phyloP scores from a whole-genome alignment of 2,329 filamentous ascomycete species.

The Helminthosporium solani region DNA sequence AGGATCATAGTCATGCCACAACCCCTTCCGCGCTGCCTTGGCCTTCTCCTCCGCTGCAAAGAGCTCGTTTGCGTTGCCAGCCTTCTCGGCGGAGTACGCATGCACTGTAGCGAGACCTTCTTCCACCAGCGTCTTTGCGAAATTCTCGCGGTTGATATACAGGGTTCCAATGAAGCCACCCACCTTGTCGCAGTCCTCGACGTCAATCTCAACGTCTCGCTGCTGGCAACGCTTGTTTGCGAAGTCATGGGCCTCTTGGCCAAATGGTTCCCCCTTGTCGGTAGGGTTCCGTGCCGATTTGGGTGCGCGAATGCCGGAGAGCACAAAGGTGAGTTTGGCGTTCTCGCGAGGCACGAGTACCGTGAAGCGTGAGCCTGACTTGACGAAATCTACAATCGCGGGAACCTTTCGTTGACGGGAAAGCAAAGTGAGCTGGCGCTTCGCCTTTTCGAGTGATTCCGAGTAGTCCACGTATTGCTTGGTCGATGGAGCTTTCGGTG shows the following conservation, averaged over 20 bases:
- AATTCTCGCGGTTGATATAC: slow-evolving; percentile 92
- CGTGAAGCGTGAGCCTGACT: slow-evolving; percentile 93
- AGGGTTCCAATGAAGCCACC: slow-evolving; percentile 96
- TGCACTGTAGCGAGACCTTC: slow-evolving; percentile 93
- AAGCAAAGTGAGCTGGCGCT: slow-evolving; percentile 84
- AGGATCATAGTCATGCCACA: slow-evolving; percentile 95
- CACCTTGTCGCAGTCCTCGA: slow-evolving; percentile 92
- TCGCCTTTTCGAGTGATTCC: slow-evolving; percentile 90
- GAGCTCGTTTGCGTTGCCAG: slow-evolving; percentile 83
- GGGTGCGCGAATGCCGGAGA: slow-evolving; percentile 89
- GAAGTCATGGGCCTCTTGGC: slow-evolving; percentile 90
- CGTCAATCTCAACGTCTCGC: slow-evolving; percentile 92
- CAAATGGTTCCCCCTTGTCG: slow-evolving; percentile 88
- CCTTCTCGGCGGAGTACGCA: slow-evolving; percentile 92
- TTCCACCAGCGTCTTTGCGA: slow-evolving; percentile 88
- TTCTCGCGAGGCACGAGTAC: slow-evolving; percentile 89
- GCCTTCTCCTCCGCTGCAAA: slow-evolving; percentile 84
- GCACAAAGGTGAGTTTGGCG: slow-evolving; percentile 90
- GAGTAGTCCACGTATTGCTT: slow-evolving; percentile 88
- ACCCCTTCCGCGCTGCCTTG: slow-evolving; percentile 81
- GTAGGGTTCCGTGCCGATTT: slow-evolving; percentile 77
- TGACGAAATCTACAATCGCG: slow-evolving; percentile 94
- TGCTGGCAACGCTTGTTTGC: slow-evolving; percentile 87
- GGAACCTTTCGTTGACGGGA: slow-evolving; percentile 91
- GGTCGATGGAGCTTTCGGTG: slow-evolving; percentile 77